Conservation (phyloP, 768 basidiomycete species). For the Serendipita sp. region DNA sequence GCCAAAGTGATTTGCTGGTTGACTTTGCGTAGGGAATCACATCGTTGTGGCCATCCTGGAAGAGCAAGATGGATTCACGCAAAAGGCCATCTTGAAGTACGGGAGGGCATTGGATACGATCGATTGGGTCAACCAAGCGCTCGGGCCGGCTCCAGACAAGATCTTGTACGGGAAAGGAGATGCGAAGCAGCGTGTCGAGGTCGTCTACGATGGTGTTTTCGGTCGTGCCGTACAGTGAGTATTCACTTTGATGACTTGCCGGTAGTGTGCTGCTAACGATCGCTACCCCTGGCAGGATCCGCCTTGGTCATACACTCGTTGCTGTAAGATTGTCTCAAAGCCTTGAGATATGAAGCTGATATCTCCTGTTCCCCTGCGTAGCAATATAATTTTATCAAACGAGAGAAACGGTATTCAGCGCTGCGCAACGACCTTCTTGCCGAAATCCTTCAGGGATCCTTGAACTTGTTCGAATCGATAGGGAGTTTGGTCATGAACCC, state of each 20-base stretch:
- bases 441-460: background rate
- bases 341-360: background rate
- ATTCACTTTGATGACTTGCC: background rate
- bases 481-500: background rate
- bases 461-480: slow-evolving; percentile 1
- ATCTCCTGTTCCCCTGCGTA: background rate
- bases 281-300: background rate
- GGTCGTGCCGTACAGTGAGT: slow-evolving; percentile 5
- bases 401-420: background rate
- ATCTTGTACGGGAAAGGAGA: background rate
- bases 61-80: slow-evolving; percentile 1
- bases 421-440: slow-evolving; percentile 1
- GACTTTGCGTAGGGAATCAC: background rate
- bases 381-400: slow-evolving; percentile 5
- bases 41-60: background rate
- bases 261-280: background rate
- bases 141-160: background rate
- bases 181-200: slow-evolving; percentile 1
- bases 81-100: background rate
- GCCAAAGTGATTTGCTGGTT: background rate
- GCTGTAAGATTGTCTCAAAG: background rate
- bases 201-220: background rate
- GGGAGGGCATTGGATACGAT: background rate
- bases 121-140: background rate
- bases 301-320: slow-evolving; percentile 2